phyloP scores from a whole-genome alignment of 345 rosid species.

The Aquilaria yunnanensis region DNA sequence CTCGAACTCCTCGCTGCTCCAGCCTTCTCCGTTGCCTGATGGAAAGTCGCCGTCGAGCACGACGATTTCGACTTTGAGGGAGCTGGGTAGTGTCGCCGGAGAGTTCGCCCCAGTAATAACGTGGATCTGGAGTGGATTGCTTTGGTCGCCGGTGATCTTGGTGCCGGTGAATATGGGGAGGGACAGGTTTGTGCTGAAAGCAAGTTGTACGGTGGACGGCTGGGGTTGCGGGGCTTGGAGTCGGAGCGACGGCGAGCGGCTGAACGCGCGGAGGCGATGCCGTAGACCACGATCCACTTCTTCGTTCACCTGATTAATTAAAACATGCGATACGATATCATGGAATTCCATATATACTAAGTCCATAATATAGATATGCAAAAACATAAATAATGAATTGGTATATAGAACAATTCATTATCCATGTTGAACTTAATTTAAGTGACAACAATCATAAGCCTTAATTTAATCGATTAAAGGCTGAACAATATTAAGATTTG shows the following conservation, averaged over 20 bases:
- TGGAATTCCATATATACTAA: not conserved
- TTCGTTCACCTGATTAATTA: conserved; percentile 48
- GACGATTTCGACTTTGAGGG: conserved; percentile 60
- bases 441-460: too few relatives aligned
- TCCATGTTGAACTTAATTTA: too few relatives aligned
- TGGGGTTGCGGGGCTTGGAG: conserved; percentile 16
- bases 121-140: conserved; percentile 41
- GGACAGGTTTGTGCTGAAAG: conserved; percentile 14
- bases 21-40: conserved; percentile 24
- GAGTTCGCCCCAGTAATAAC: conserved; percentile 31
- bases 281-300: conserved; percentile 58
- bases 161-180: conserved; percentile 55
- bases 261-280: conserved; percentile 22
- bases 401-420: too few relatives aligned
- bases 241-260: conserved; percentile 39
- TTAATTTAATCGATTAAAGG: too few relatives aligned
- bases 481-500: too few relatives aligned
- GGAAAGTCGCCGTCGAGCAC: conserved; percentile 85
- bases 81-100: conserved; percentile 31
- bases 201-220: conserved; percentile 12
- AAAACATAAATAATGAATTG: too few relatives aligned
- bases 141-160: conserved; percentile 48
- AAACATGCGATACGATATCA: not conserved
- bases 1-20: conserved; percentile 67
- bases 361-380: not conserved